A percentile compares a stretch with the other conserved stretches of the same genome.
These are phyloP conservation scores for Scopulariopsis brevicaulis DNA, from an alignment of 2,329 filamentous ascomycete genomes.

Conservation along the genomic window DNA sequence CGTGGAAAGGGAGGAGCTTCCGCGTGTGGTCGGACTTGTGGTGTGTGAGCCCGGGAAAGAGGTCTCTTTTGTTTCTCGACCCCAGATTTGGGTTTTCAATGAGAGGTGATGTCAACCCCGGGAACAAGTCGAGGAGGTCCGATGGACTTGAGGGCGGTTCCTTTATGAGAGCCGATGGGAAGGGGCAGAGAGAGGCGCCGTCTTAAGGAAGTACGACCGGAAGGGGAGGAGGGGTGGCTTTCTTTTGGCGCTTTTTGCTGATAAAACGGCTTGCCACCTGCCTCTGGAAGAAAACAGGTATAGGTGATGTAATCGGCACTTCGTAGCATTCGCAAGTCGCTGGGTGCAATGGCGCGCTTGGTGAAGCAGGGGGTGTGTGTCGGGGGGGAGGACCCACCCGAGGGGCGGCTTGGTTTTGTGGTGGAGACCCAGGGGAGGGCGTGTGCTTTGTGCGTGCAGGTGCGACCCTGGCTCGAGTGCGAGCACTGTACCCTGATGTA, in stretches of 20 bases:
- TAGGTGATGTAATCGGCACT: constrained; percentile 5
- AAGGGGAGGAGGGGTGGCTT: background rate
- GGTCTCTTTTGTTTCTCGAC: background rate
- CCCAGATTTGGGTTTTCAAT: background rate
- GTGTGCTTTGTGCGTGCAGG: background rate
- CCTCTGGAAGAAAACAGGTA: background rate
- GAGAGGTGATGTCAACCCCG: background rate
- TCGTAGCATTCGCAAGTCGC: constrained; percentile 2
- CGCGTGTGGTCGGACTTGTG: background rate
- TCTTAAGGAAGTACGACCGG: background rate
- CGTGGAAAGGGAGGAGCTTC: background rate
- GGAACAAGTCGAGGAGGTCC: background rate
- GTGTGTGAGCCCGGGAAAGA: background rate
- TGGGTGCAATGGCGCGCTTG: constrained; percentile 2
- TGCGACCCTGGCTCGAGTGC: background rate
- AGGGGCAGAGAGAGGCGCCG: background rate
- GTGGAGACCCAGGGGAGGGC: background rate
- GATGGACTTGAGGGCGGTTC: background rate
- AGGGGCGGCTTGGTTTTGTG: background rate
- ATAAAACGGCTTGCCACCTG: constrained; percentile 2
- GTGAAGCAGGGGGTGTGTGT: background rate
- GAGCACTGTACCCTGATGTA: background rate
- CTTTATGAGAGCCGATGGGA: background rate
- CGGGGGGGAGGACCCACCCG: background rate
- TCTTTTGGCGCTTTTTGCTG: background rate